Conservation (phyloP, 192 early-diverging fungal genomes). For the Backusella sp. region DNA sequence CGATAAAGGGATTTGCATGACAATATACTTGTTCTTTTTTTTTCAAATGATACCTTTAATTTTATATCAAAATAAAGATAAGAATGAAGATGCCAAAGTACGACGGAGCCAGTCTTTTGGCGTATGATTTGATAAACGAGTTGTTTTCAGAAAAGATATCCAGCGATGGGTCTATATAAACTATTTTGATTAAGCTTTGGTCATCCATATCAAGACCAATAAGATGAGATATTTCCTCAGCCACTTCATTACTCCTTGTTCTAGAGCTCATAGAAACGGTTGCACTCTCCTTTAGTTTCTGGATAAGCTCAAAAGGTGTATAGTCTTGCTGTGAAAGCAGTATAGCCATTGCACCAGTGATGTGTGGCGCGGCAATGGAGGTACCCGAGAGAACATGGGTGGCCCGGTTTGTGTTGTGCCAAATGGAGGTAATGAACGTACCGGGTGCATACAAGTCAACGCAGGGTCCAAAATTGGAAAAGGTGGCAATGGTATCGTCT, state of each 20-base stretch:
- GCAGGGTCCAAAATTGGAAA: constrained; percentile 52
- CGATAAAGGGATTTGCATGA: neutral
- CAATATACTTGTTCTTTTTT: neutral
- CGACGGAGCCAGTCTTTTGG: neutral
- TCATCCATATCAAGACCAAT: neutral
- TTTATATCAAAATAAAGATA: neutral
- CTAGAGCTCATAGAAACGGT: neutral
- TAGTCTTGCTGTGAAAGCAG: constrained; percentile 32
- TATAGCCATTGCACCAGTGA: constrained; percentile 46
- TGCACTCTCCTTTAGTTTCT: neutral
- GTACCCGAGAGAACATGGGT: constrained; percentile 64
- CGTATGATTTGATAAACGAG: neutral
- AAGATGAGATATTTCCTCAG: neutral
- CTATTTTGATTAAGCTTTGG: neutral
- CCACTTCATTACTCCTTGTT: neutral
- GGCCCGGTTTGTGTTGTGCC: constrained; percentile 56
- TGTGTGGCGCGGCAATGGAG: constrained; percentile 65
- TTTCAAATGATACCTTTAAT: neutral
- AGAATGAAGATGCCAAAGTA: neutral
- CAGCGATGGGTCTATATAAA: neutral
- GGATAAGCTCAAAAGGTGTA: constrained; percentile 3
- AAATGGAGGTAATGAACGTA: constrained; percentile 46
- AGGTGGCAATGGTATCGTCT: constrained; percentile 51
- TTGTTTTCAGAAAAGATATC: neutral
- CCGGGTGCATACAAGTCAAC: constrained; percentile 48